phyloP scores from a whole-genome alignment of 1,284 basidiomycete genomes.

The Waitea zeae region DNA sequence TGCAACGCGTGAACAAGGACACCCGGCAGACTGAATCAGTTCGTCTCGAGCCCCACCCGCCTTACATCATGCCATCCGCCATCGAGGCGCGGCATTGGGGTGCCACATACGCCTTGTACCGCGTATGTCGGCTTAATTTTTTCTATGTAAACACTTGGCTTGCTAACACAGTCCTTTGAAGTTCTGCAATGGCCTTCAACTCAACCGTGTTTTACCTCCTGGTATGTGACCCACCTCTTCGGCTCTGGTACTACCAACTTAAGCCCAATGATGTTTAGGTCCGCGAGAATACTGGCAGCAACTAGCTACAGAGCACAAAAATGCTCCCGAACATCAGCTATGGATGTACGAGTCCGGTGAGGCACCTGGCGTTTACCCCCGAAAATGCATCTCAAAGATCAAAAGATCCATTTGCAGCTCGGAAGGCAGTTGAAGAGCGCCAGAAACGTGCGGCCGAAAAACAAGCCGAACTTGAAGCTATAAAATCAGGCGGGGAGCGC shows the following conservation, averaged over 20 bases:
- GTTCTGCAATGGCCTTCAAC: constrained; percentile 69
- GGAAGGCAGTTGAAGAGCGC: constrained; percentile 44
- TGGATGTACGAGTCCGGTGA: constrained; percentile 80
- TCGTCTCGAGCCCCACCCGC: constrained; percentile 56
- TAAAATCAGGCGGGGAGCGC: not conserved
- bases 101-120: constrained; percentile 75
- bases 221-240: too few relatives aligned
- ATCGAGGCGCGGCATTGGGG: constrained; percentile 77
- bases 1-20: constrained; percentile 53
- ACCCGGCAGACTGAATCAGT: constrained; percentile 52
- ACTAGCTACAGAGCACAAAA: constrained; percentile 55
- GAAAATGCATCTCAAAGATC: too few relatives aligned
- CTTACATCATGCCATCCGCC: constrained; percentile 40
- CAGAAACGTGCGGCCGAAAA: constrained; percentile 36
- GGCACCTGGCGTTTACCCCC: too few relatives aligned
- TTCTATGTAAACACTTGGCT: not conserved
- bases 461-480: constrained; percentile 16
- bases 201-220: constrained; percentile 65
- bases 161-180: constrained; percentile 13
- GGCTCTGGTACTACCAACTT: too few relatives aligned
- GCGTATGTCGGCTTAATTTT: constrained; percentile 32
- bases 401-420: constrained; percentile 77
- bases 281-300: constrained; percentile 77
- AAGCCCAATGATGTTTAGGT: too few relatives aligned
- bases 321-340: constrained; percentile 45